These are phyloP conservation scores for Phytopythium cucurbitacearum DNA, from an alignment of 352 stramenopile species.

Conservation along the genomic window DNA sequence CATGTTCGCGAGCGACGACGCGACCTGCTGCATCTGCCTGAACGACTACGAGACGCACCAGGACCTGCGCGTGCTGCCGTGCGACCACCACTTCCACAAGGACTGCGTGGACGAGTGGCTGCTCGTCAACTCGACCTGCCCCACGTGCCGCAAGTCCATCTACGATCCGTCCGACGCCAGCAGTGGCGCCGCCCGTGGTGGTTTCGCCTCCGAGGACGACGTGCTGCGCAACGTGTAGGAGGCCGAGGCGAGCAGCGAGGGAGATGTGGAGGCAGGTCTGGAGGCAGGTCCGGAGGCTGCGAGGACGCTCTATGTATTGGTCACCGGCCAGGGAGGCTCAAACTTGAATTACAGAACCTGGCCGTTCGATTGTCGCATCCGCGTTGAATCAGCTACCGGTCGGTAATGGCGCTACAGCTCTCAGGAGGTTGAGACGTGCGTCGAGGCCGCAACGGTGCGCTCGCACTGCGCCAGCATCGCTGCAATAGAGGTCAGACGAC, in stretches of 20 bases:
- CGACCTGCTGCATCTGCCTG: constrained; percentile 90
- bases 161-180: constrained; percentile 27
- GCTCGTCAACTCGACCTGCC: constrained; percentile 83
- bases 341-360: too few species aligned
- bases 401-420: too few species aligned
- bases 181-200: constrained; percentile 5
- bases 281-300: too few species aligned
- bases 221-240: constrained; percentile 50
- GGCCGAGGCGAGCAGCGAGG: too few species aligned
- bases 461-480: constrained; percentile 12
- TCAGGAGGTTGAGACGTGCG: too few species aligned
- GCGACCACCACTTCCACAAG: constrained; percentile 94
- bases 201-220: constrained; percentile 45
- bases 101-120: constrained; percentile 90
- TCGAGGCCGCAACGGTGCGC: too few species aligned
- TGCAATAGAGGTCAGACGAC: constrained; percentile 10
- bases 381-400: too few species aligned
- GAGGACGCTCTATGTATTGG: too few species aligned
- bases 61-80: constrained; percentile 91
- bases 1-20: constrained; percentile 78
- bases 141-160: constrained; percentile 85
- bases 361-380: too few species aligned
- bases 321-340: too few species aligned
- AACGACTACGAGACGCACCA: constrained; percentile 88
- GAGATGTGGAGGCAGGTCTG: too few species aligned